Evolutionary conservation across 805 yeast genomes (phyloP).

Genomic region (Sugiyamaella qingdaonensis): DNA sequence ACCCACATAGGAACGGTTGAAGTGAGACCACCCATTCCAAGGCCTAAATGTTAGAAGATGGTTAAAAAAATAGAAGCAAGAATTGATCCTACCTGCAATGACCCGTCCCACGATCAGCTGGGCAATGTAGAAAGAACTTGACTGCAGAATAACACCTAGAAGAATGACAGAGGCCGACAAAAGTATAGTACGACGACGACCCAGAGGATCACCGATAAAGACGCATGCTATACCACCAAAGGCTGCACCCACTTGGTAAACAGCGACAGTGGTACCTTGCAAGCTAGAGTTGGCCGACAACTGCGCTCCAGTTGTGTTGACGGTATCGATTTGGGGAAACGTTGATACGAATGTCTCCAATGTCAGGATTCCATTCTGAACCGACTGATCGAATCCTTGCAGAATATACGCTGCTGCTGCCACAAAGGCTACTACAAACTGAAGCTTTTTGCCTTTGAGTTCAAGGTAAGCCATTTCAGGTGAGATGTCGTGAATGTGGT

Average conservation of each 20-base stretch:
- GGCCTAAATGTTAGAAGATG: too few relatives aligned
- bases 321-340: not conserved
- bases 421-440: not conserved
- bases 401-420: not conserved
- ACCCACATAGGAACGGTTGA: slow-evolving; percentile 87
- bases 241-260: slow-evolving; percentile 6
- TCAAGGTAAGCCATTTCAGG: too few relatives aligned
- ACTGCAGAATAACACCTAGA: not conserved
- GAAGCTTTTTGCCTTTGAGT: too few relatives aligned
- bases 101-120: slow-evolving; percentile 74
- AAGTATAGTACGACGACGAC: not conserved
- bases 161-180: not conserved
- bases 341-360: not conserved
- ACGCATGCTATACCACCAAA: slow-evolving; percentile 1
- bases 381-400: slow-evolving; percentile 1
- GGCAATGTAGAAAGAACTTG: slow-evolving; percentile 37
- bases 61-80: too few relatives aligned
- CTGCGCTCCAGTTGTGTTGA: not conserved
- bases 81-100: slow-evolving; percentile 60
- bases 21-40: slow-evolving; percentile 78
- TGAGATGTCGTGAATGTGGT: too few relatives aligned
- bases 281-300: not conserved
- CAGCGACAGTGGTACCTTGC: not conserved
- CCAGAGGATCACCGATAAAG: not conserved
- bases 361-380: not conserved